Evolutionary conservation across 371 early-diverging fungal genomes (phyloP).

Genomic region (Mucor piriformis): DNA sequence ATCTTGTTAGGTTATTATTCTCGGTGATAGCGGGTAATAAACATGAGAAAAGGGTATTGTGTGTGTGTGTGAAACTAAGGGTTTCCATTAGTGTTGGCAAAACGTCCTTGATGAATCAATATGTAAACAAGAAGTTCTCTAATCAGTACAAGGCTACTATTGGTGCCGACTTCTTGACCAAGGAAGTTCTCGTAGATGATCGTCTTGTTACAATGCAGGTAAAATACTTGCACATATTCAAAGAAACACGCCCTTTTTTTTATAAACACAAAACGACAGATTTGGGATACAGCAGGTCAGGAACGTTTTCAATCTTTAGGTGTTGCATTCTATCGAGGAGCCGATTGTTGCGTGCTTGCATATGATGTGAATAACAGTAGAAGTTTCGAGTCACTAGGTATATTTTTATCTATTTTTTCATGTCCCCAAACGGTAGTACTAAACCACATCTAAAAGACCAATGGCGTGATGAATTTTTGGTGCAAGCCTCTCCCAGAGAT

Average conservation of each 20-base stretch:
- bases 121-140: constrained; percentile 97
- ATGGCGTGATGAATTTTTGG: constrained; percentile 97
- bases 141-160: constrained; percentile 99
- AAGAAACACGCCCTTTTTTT: background rate
- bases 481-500: constrained; percentile 92
- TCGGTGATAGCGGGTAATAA: constrained; percentile 91
- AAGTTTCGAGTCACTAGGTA: constrained; percentile 94
- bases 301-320: constrained; percentile 98
- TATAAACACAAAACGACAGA: constrained; percentile 42
- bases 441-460: constrained; percentile 32
- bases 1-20: constrained; percentile 77
- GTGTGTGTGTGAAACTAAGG: background rate
- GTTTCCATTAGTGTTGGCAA: constrained; percentile 80
- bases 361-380: constrained; percentile 96
- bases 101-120: constrained; percentile 98
- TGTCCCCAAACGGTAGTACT: background rate
- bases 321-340: constrained; percentile 97
- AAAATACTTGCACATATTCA: too few relatives aligned
- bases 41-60: background rate
- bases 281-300: constrained; percentile 96
- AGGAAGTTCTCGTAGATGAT: constrained; percentile 94
- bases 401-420: background rate
- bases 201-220: constrained; percentile 92
- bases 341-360: constrained; percentile 98
- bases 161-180: constrained; percentile 99